These are phyloP conservation scores for Teratosphaeria epicoccoides DNA, from an alignment of 2,329 filamentous ascomycete species.

Conservation along the genomic window DNA sequence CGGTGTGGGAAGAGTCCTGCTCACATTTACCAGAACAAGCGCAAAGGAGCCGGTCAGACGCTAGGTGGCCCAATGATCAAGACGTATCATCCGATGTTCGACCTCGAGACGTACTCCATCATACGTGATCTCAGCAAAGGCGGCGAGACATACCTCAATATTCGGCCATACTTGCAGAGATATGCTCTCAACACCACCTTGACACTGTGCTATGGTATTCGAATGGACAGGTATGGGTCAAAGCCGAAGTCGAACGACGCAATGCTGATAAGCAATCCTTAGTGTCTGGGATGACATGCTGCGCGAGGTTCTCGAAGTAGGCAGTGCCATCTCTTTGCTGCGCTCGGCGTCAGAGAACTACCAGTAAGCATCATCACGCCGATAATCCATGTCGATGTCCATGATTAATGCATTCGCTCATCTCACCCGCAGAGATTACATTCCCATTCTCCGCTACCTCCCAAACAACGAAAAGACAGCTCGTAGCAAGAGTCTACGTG, in stretches of 20 bases:
- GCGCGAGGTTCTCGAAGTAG: conserved; percentile 44
- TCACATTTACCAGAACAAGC: conserved; percentile 30
- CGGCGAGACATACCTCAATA: conserved; percentile 25
- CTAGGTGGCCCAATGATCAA: conserved; percentile 37
- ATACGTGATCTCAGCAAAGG: conserved; percentile 37
- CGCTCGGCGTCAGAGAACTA: conserved; percentile 43
- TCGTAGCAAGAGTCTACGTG: conserved; percentile 37
- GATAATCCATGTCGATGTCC: neutral
- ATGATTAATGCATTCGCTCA: neutral
- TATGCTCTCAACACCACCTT: conserved; percentile 46
- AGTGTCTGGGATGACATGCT: conserved; percentile 42
- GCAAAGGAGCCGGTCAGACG: conserved; percentile 41
- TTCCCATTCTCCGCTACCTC: conserved; percentile 40
- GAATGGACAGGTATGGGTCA: conserved; percentile 34
- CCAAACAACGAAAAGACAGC: conserved; percentile 44
- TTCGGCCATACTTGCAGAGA: conserved; percentile 43
- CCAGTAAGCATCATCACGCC: neutral
- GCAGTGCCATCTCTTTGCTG: conserved; percentile 41
- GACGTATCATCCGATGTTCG: conserved; percentile 44
- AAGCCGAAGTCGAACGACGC: neutral
- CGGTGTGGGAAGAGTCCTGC: neutral
- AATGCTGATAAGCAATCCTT: neutral
- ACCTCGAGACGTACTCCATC: conserved; percentile 43
- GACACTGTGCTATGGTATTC: conserved; percentile 45
- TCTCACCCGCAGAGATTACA: conserved; percentile 37